Evolutionary conservation across 2,329 filamentous ascomycete species (phyloP).

Genomic region (Fusarium setosum): DNA sequence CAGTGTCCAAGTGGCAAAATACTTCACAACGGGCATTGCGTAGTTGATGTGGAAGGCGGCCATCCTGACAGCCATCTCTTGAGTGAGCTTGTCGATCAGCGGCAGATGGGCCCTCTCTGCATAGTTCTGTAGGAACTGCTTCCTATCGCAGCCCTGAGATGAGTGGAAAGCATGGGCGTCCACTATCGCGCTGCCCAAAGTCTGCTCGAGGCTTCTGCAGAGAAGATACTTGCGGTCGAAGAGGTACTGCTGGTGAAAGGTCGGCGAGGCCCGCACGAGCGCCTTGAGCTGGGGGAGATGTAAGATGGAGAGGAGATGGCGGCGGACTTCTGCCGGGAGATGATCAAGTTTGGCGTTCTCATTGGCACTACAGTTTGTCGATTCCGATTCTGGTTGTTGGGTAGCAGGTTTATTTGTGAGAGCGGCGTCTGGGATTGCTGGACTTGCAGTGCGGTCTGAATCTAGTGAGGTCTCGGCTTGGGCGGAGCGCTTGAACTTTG

Average conservation of each 20-base stretch:
- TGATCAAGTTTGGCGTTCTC: too few relatives aligned
- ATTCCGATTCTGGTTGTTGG: too few relatives aligned
- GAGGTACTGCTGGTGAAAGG: slow-evolving; percentile 12
- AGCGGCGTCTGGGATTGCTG: too few relatives aligned
- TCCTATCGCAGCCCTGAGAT: neutral
- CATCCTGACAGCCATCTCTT: neutral
- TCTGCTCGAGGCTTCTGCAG: slow-evolving; percentile 1
- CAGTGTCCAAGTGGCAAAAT: neutral
- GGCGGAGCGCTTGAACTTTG: too few relatives aligned
- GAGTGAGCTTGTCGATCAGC: neutral
- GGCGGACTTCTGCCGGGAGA: slow-evolving; percentile 3
- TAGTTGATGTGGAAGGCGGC: neutral
- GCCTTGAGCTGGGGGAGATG: slow-evolving; percentile 3
- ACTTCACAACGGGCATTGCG: neutral
- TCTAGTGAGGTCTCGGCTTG: too few relatives aligned
- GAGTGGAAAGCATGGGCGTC: slow-evolving; percentile 9
- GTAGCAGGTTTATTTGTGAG: too few relatives aligned
- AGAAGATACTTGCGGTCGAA: slow-evolving; percentile 13
- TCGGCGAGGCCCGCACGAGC: slow-evolving; percentile 13
- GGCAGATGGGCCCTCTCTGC: neutral
- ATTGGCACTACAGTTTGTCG: too few relatives aligned
- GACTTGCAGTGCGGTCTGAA: too few relatives aligned
- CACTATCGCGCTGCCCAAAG: neutral
- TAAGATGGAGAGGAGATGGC: slow-evolving; percentile 10
- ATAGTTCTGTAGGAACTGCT: neutral